Percentiles rank a stretch among this genome's conserved stretches.
Conservation (phyloP, 768 basidiomycete species). For the Amanita muscaria region DNA sequence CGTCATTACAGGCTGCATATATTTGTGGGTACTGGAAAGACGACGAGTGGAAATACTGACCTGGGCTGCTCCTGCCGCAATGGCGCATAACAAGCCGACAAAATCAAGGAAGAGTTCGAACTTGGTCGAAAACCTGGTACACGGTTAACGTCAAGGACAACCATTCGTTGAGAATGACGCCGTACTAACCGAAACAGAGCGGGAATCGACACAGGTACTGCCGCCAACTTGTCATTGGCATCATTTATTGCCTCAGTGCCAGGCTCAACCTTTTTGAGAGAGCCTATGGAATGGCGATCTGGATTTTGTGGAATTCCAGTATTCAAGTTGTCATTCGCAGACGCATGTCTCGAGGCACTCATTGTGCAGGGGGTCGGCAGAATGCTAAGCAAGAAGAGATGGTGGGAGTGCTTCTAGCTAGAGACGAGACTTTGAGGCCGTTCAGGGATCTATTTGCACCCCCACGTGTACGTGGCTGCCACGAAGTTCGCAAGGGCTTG, state of each 20-base stretch:
- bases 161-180: not conserved
- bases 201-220: conserved; percentile 31
- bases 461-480: too few relatives aligned
- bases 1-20: conserved; percentile 64
- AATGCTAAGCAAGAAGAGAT: not conserved
- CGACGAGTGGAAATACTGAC: conserved; percentile 26
- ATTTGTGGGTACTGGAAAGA: not conserved
- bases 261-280: too few relatives aligned
- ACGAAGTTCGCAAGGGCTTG: too few relatives aligned
- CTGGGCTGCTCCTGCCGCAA: conserved; percentile 76
- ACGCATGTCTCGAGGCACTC: conserved; percentile 34
- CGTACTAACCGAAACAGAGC: conserved; percentile 39
- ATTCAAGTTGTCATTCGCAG: too few relatives aligned
- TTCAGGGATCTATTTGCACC: too few relatives aligned
- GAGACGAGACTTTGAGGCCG: too few relatives aligned
- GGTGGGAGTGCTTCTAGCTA: too few relatives aligned
- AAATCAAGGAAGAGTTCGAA: conserved; percentile 58
- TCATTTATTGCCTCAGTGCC: conserved; percentile 18
- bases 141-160: conserved; percentile 11
- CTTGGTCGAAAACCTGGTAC: conserved; percentile 66
- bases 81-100: conserved; percentile 66
- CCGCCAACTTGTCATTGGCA: conserved; percentile 17
- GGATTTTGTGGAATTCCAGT: conserved; percentile 22
- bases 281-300: conserved; percentile 33
- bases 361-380: conserved; percentile 20